Evolutionary conservation across 1,139 yeast genomes (phyloP), one percentile per base, ranked within the genome.

Genomic region (Taiozyma sp.): DNA sequence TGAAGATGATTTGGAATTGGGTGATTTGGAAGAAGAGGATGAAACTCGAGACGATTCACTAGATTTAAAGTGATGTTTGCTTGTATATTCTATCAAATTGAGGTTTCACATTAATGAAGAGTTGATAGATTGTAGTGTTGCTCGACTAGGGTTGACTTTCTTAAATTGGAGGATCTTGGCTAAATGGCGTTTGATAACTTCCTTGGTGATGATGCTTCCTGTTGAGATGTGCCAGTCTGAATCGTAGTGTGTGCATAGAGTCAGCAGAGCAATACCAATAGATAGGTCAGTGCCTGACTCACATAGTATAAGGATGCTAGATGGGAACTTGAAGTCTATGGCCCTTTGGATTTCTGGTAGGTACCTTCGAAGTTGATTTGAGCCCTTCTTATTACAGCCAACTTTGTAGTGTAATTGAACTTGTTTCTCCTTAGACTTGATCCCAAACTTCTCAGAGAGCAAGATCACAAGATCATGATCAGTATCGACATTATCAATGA

Each of bases 71-170:
- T 21, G 14, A 40, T 4, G 7, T 9, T 19, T 21, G 28, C 21
- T 19, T 24, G 29, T 40, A 40, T 24, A 13, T 40, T 40, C 19
- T 16, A 40, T 40, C 2, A 19, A 19, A 19, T 19, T 19, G 19
- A 13, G 34, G n/a, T 4, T 30, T 63, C 71, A 80, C 72, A 70
- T 68, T 10, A 79, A 56, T 55, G 61, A 75, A 13, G 77, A 66
- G 56, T 83, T 83, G 4, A 83, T 75, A 51, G 85, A 77, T 57
- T 86, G 93, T 42, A 88, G 68, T 0, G 95, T 85, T 29, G 87
- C 81, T 49, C 97, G 70, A 53, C 91, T 83, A 0, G 96, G 96
- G 54, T 88, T 87, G 9, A 79, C 79, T 45, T 75, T 77, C 24
- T 74, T 66, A 4, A 68, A 59, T 5, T 72, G 68, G 26, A 76